phyloP scores from a whole-genome alignment of 78 protist species.

The Polysphondylium violaceum region DNA sequence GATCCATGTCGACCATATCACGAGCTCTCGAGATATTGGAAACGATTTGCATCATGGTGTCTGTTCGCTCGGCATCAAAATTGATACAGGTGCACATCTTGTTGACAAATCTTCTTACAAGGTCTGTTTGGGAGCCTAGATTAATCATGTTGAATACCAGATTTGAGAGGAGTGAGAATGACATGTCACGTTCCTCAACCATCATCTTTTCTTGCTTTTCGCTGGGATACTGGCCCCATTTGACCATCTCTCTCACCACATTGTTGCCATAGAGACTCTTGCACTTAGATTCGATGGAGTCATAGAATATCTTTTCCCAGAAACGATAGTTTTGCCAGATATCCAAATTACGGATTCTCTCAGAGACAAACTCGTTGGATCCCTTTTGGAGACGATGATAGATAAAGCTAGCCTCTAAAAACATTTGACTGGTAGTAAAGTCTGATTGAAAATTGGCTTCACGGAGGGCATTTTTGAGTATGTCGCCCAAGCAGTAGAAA shows the following conservation, averaged over 20 bases:
- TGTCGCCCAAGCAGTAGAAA: conserved; percentile 50
- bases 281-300: conserved; percentile 9
- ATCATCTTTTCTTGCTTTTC: conserved; percentile 41
- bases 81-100: conserved; percentile 72
- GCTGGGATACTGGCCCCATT: conserved; percentile 5
- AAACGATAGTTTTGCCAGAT: conserved; percentile 82
- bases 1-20: conserved; percentile 47
- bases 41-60: conserved; percentile 76
- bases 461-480: conserved; percentile 9
- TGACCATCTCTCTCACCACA: conserved; percentile 45
- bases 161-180: conserved; percentile 48
- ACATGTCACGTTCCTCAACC: conserved; percentile 48
- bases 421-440: conserved; percentile 29
- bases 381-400: conserved; percentile 54
- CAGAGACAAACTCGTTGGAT: conserved; percentile 38
- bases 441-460: conserved; percentile 63
- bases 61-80: conserved; percentile 54
- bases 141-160: conserved; percentile 75
- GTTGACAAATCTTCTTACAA: conserved; percentile 67
- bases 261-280: conserved; percentile 38
- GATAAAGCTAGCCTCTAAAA: conserved; percentile 42
- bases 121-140: conserved; percentile 47
- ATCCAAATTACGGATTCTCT: conserved; percentile 26
- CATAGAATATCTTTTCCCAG: conserved; percentile 81
- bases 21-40: conserved; percentile 69